Conservation (phyloP, 192 early-diverging fungal genomes). For the Phycomyces blakesleeanus region DNA sequence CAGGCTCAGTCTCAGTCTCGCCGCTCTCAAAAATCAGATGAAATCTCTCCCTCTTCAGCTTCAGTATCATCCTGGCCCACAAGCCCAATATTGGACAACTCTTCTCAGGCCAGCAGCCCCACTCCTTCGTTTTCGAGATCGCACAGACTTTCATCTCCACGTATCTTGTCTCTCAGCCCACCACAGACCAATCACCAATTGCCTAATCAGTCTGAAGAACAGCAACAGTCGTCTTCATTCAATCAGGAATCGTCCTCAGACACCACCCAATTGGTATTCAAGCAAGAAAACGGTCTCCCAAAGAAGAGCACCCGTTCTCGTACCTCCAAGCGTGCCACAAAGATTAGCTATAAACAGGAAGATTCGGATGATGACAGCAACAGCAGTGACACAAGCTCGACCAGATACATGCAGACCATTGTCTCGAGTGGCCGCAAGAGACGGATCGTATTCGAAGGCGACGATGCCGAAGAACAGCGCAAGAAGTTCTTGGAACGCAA, state of each 20-base stretch:
- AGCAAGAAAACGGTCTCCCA: too few species aligned
- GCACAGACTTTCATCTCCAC: too few species aligned
- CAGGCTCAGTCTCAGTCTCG: too few species aligned
- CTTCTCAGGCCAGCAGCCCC: neutral
- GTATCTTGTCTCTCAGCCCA: neutral
- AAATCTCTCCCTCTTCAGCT: too few species aligned
- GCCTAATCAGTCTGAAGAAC: neutral
- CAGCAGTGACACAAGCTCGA: neutral
- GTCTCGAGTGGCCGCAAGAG: slow-evolving; percentile 18
- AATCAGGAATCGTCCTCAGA: too few species aligned
- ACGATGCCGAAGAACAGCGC: slow-evolving; percentile 25
- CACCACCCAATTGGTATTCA: too few species aligned
- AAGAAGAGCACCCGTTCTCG: too few species aligned
- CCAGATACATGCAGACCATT: neutral
- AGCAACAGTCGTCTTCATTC: too few species aligned
- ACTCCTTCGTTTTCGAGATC: neutral
- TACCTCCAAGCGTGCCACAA: neutral
- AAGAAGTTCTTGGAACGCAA: slow-evolving; percentile 26
- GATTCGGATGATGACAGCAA: neutral
- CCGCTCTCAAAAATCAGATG: too few species aligned
- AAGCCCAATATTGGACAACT: neutral
- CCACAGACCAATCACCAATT: neutral
- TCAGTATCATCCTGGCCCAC: too few species aligned
- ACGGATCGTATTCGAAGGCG: slow-evolving; percentile 22
- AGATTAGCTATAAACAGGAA: neutral